Conservation (phyloP, 179 eudicot genomes). For the Amaranthus tricolor region DNA sequence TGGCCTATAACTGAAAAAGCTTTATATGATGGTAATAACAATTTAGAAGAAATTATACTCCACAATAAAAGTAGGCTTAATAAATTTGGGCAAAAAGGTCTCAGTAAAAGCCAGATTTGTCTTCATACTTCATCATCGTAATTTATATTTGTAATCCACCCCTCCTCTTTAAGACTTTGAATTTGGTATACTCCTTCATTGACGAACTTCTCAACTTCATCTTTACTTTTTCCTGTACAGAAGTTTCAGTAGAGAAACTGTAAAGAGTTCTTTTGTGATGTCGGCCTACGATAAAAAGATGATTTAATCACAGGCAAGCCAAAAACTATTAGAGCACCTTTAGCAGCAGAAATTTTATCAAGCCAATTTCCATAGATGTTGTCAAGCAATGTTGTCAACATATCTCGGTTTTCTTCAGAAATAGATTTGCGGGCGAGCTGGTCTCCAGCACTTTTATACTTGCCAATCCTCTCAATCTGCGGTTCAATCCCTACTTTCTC, state of each 20-base stretch:
- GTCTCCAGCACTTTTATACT: slow-evolving; percentile 92
- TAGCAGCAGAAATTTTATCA: slow-evolving; percentile 57
- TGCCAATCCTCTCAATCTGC: slow-evolving; percentile 92
- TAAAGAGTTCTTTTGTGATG: slow-evolving; percentile 24
- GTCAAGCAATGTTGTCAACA: slow-evolving; percentile 86
- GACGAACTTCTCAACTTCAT: slow-evolving; percentile 70
- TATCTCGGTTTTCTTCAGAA: slow-evolving; percentile 89
- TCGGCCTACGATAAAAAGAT: slow-evolving; percentile 17
- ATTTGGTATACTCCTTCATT: slow-evolving; percentile 81
- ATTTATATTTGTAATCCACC: slow-evolving; percentile 83
- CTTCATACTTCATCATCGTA: slow-evolving; percentile 85
- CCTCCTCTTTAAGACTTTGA: slow-evolving; percentile 78
- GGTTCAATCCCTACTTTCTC: slow-evolving; percentile 91
- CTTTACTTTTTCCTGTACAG: slow-evolving; percentile 68
- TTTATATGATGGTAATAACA: not conserved
- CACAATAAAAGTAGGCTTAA: not conserved
- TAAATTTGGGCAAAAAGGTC: not conserved
- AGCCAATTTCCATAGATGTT: slow-evolving; percentile 88
- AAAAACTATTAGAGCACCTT: slow-evolving; percentile 49
- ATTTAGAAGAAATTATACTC: not conserved
- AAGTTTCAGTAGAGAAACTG: slow-evolving; percentile 32
- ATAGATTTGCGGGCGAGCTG: slow-evolving; percentile 77
- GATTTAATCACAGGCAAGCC: slow-evolving; percentile 22
- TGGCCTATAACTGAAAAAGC: not conserved
- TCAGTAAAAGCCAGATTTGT: slow-evolving; percentile 7